These are phyloP conservation scores for Mrakia hoshinonis DNA, from an alignment of 768 basidiomycete genomes.

Conservation along the genomic window DNA sequence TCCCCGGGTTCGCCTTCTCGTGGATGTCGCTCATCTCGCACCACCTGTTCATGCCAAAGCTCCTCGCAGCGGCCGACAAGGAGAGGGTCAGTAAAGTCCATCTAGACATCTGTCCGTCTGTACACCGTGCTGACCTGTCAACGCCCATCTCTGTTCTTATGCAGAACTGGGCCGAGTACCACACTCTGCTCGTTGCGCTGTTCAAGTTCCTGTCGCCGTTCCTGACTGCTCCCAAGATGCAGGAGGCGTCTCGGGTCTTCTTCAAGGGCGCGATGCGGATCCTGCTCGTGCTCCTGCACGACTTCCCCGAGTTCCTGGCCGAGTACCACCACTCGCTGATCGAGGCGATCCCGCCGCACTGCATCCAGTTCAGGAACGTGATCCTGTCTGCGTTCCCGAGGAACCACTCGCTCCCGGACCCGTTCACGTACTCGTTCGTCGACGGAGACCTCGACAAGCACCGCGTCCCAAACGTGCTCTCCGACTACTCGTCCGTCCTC, in stretches of 20 bases:
- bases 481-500: slow-evolving; percentile 78
- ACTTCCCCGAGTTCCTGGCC: slow-evolving; percentile 96
- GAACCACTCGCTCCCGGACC: slow-evolving; percentile 70
- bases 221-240: slow-evolving; percentile 65
- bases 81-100: slow-evolving; percentile 55
- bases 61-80: slow-evolving; percentile 67
- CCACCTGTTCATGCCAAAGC: slow-evolving; percentile 91
- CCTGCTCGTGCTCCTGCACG: slow-evolving; percentile 88
- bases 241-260: slow-evolving; percentile 69
- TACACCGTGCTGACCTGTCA: neutral
- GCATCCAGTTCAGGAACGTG: slow-evolving; percentile 93
- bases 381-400: slow-evolving; percentile 91
- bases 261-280: slow-evolving; percentile 85
- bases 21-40: slow-evolving; percentile 97
- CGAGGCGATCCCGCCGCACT: slow-evolving; percentile 82
- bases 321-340: slow-evolving; percentile 95
- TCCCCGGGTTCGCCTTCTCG: slow-evolving; percentile 96
- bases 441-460: slow-evolving; percentile 78
- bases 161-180: slow-evolving; percentile 90
- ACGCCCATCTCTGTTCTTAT: neutral
- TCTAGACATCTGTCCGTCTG: neutral
- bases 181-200: slow-evolving; percentile 82
- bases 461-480: slow-evolving; percentile 78
- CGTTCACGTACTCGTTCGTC: slow-evolving; percentile 42
- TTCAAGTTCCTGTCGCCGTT: slow-evolving; percentile 93